phyloP scores from a whole-genome alignment of 2,329 filamentous ascomycete species.

The Aspergillus tanneri region DNA sequence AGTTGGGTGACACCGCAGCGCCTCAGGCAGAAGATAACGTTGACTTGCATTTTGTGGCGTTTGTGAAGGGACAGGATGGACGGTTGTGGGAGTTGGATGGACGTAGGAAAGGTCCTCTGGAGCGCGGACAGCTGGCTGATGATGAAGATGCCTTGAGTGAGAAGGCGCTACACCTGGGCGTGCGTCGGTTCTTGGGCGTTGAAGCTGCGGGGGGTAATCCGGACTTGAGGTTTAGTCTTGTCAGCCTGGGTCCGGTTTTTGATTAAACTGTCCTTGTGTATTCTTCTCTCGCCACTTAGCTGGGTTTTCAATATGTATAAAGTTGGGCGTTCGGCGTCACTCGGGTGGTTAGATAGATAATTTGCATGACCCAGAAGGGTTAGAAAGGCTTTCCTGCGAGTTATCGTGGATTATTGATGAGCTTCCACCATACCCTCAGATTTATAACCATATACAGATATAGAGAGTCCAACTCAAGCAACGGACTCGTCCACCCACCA shows the following conservation, averaged over 20 bases:
- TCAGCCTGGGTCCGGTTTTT: conserved; percentile 58
- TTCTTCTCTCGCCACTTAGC: neutral
- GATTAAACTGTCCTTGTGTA: conserved; percentile 35
- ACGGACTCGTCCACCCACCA: conserved; percentile 45
- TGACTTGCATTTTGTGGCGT: conserved; percentile 96
- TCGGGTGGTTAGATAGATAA: neutral
- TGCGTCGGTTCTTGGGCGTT: conserved; percentile 58
- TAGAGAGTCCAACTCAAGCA: neutral
- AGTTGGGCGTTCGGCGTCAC: neutral
- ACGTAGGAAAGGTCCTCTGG: conserved; percentile 67
- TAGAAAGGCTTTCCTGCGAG: neutral
- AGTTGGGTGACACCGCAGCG: conserved; percentile 72
- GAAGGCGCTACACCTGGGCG: conserved; percentile 70
- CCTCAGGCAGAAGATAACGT: conserved; percentile 76
- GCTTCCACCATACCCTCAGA: too few relatives aligned
- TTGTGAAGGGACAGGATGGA: conserved; percentile 73
- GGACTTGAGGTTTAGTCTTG: conserved; percentile 61
- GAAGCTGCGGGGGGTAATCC: conserved; percentile 57
- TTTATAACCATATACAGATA: too few relatives aligned
- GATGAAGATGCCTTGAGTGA: conserved; percentile 73
- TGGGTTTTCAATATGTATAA: neutral
- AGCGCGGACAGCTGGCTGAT: conserved; percentile 59
- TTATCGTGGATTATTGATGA: too few relatives aligned
- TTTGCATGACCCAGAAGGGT: neutral
- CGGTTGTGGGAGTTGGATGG: conserved; percentile 82